phyloP scores from a whole-genome alignment of 1,284 basidiomycete species.

The Tilletia setariae region DNA sequence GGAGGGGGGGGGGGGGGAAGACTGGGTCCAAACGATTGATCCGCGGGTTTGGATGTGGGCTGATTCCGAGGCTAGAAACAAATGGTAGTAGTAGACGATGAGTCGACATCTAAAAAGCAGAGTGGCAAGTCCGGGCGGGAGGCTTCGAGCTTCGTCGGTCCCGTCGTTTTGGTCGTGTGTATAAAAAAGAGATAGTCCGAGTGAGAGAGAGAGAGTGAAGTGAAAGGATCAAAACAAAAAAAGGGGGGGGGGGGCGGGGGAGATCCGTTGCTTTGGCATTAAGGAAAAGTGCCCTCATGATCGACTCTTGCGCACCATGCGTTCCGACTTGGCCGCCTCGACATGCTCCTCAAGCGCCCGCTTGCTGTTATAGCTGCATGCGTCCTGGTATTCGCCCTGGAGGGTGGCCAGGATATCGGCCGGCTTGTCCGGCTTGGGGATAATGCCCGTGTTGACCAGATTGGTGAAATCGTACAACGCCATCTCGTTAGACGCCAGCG shows the following conservation, averaged over 20 bases:
- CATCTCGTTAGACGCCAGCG: constrained; percentile 24
- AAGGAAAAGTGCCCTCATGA: neutral
- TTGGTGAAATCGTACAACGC: constrained; percentile 37
- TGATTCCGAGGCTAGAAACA: too few relatives aligned
- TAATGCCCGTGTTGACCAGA: constrained; percentile 26
- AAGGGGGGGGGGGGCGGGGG: neutral
- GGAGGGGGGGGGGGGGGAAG: too few relatives aligned
- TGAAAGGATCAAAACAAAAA: neutral
- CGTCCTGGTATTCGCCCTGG: neutral
- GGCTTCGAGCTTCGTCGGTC: too few relatives aligned
- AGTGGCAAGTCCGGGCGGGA: too few relatives aligned
- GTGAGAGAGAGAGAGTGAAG: neutral
- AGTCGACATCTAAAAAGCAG: too few relatives aligned
- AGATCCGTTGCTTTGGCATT: too few relatives aligned
- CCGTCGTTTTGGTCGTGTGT: neutral
- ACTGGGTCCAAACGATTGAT: too few relatives aligned
- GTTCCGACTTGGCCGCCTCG: neutral
- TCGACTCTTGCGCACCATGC: neutral
- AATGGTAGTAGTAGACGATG: too few relatives aligned
- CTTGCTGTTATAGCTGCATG: neutral
- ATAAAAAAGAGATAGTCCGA: neutral
- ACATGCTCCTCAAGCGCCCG: neutral
- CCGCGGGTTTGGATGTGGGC: too few relatives aligned
- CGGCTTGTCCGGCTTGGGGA: constrained; percentile 25
- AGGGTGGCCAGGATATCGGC: neutral